These are phyloP conservation scores for Mycosphaerella sp. DNA, from an alignment of 2,329 filamentous ascomycete genomes.

Conservation along the genomic window DNA sequence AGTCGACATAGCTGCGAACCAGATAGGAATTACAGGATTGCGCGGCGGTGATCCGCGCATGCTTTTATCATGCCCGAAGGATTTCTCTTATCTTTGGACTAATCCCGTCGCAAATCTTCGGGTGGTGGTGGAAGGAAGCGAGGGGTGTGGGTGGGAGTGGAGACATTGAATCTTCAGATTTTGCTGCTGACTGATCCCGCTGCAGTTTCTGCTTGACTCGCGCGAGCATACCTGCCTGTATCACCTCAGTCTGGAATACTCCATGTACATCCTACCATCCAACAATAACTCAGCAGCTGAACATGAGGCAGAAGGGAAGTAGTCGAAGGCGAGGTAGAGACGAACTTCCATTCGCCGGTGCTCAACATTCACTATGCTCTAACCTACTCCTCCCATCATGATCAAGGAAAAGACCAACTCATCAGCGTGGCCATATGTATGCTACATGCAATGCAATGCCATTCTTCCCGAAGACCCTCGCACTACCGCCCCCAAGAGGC, in stretches of 20 bases:
- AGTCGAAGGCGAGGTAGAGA: background rate
- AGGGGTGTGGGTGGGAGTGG: too few relatives aligned
- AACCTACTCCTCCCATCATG: background rate
- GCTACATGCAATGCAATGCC: background rate
- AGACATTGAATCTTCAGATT: too few relatives aligned
- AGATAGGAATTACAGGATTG: background rate
- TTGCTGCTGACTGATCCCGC: too few relatives aligned
- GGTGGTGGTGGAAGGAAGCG: background rate
- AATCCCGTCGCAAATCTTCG: background rate
- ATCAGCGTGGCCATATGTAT: background rate
- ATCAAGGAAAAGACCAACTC: background rate
- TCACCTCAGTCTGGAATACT: too few relatives aligned
- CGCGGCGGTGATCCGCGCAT: conserved; percentile 8
- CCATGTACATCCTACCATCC: too few relatives aligned
- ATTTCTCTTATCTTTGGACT: background rate
- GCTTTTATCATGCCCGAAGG: conserved; percentile 4
- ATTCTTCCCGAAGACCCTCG: background rate
- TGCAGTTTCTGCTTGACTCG: too few relatives aligned
- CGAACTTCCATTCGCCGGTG: background rate
- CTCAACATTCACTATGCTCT: background rate
- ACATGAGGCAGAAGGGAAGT: background rate
- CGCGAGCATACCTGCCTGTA: too few relatives aligned
- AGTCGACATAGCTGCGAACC: background rate
- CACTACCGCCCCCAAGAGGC: conserved; percentile 2
- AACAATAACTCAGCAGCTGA: background rate